Conservation (phyloP, 2,329 filamentous ascomycete species). For the Didymella glomerata region DNA sequence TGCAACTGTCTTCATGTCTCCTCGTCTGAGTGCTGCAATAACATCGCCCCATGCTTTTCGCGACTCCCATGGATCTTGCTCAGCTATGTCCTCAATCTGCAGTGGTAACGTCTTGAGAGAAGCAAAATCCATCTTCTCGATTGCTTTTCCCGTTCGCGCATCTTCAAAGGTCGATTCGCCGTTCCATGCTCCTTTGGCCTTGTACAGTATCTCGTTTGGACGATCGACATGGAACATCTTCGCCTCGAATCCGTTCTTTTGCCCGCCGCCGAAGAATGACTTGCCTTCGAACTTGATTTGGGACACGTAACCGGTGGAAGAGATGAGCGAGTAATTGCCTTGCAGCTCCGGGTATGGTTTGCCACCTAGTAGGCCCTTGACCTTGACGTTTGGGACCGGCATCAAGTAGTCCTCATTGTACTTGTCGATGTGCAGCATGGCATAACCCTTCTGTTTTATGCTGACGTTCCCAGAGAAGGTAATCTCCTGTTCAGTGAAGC, state of each 20-base stretch:
- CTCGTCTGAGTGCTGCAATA: conserved; percentile 49
- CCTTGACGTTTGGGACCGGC: conserved; percentile 56
- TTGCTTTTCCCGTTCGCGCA: conserved; percentile 38
- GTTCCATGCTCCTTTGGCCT: conserved; percentile 55
- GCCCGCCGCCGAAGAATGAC: conserved; percentile 50
- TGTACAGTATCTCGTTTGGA: conserved; percentile 48
- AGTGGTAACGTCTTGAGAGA: conserved; percentile 32
- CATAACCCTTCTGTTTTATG: conserved; percentile 59
- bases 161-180: conserved; percentile 52
- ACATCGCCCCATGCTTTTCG: conserved; percentile 55
- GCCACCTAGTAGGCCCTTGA: conserved; percentile 56
- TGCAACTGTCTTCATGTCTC: conserved; percentile 53
- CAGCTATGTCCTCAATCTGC: conserved; percentile 39
- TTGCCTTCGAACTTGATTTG: conserved; percentile 57
- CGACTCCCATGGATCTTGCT: conserved; percentile 58
- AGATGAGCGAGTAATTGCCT: conserved; percentile 54
- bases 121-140: conserved; percentile 51
- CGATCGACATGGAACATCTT: conserved; percentile 48
- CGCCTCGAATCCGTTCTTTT: conserved; percentile 55
- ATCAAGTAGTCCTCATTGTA: conserved; percentile 57
- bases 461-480: conserved; percentile 56
- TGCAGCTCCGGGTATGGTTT: conserved; percentile 56
- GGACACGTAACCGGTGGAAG: conserved; percentile 53
- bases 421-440: conserved; percentile 55
- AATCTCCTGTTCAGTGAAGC: conserved; percentile 58